phyloP scores from a whole-genome alignment of 805 yeast genomes.

The Wickerhamomyces bisporus region DNA sequence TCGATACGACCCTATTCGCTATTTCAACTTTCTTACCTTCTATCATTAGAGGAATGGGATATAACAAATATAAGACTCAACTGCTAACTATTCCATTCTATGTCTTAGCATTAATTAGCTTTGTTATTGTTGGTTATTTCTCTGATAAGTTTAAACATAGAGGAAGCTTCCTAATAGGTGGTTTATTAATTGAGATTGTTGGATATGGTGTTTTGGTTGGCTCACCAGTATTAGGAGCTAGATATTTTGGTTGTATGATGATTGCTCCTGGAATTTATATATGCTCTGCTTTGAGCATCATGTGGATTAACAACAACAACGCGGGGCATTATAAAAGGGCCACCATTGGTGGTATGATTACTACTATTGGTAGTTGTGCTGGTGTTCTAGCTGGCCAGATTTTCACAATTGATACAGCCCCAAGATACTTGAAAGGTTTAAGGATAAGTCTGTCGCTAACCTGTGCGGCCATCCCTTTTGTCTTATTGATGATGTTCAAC shows the following conservation, averaged over 20 bases:
- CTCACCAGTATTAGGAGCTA: slow-evolving; percentile 28
- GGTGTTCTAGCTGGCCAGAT: slow-evolving; percentile 36
- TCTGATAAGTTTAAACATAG: slow-evolving; percentile 28
- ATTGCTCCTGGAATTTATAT: slow-evolving; percentile 35
- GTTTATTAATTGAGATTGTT: slow-evolving; percentile 26
- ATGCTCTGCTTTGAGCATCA: slow-evolving; percentile 33
- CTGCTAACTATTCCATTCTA: slow-evolving; percentile 41
- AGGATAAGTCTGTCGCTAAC: slow-evolving; percentile 18
- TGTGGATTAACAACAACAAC: slow-evolving; percentile 36
- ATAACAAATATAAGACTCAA: slow-evolving; percentile 35
- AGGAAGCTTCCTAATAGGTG: slow-evolving; percentile 32
- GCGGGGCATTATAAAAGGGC: slow-evolving; percentile 37
- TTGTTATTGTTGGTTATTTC: slow-evolving; percentile 27
- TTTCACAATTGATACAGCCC: slow-evolving; percentile 32
- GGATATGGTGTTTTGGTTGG: slow-evolving; percentile 31
- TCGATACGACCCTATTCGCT: slow-evolving; percentile 38
- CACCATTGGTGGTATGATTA: slow-evolving; percentile 32
- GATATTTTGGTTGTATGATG: slow-evolving; percentile 34
- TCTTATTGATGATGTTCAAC: slow-evolving; percentile 15
- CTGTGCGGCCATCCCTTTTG: slow-evolving; percentile 18
- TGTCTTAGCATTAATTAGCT: slow-evolving; percentile 28
- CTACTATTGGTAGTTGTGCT: slow-evolving; percentile 31
- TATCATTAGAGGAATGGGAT: slow-evolving; percentile 39
- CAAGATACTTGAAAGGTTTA: slow-evolving; percentile 32
- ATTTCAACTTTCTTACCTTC: slow-evolving; percentile 42